phyloP scores from a whole-genome alignment of 306 rosid species.

The Rubus idaeus region DNA sequence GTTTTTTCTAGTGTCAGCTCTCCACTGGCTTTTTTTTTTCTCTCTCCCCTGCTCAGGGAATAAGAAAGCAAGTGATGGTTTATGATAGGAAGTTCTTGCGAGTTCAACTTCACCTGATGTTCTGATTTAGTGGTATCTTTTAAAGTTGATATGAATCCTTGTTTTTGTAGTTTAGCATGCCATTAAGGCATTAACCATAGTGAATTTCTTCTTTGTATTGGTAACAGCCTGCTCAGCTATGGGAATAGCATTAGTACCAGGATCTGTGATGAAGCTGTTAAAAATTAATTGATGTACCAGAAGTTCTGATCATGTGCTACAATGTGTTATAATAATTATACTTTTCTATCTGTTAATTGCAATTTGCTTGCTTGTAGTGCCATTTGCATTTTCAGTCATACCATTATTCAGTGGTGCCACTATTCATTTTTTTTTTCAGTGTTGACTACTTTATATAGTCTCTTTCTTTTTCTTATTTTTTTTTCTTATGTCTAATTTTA shows the following conservation, averaged over 20 bases:
- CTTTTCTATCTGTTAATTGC: background rate
- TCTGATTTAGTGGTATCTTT: background rate
- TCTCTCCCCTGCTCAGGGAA: too few species aligned
- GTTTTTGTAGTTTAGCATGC: too few species aligned
- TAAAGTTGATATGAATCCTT: background rate
- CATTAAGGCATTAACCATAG: too few species aligned
- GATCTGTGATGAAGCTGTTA: background rate
- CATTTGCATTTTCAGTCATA: background rate
- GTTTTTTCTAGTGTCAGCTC: background rate
- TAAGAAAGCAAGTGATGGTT: too few species aligned
- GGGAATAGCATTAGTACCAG: too few species aligned
- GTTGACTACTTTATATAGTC: background rate
- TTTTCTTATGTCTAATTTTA: constrained; percentile 7
- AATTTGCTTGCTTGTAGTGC: background rate
- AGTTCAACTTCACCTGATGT: background rate
- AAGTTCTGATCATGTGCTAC: background rate
- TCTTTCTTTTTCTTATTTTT: background rate
- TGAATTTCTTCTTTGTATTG: too few species aligned
- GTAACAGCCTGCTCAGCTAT: too few species aligned
- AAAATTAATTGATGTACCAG: background rate
- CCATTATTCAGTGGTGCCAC: background rate
- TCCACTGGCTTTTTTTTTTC: background rate
- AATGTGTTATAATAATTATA: background rate
- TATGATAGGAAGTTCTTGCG: background rate
- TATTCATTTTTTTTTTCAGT: background rate